Conservation (phyloP, 208 protist species). For the Jaenimonas drosophilae region DNA sequence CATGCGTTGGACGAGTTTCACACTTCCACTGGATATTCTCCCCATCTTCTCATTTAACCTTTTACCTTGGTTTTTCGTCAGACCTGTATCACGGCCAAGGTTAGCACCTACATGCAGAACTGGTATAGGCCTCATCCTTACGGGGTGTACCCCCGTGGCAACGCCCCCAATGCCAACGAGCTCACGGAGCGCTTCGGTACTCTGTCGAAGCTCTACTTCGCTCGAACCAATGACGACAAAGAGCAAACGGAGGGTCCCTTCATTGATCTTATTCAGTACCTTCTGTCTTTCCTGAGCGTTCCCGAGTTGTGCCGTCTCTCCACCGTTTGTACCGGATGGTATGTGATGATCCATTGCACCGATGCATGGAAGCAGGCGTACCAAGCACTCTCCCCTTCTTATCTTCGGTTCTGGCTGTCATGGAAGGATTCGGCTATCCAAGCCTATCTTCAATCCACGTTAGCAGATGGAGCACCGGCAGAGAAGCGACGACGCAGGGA, state of each 20-base stretch:
- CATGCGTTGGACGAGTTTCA: too few species aligned
- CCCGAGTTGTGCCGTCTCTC: constrained; percentile 62
- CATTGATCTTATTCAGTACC: constrained; percentile 50
- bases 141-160: constrained; percentile 73
- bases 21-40: too few species aligned
- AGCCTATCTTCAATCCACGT: constrained; percentile 17
- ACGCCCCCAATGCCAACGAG: constrained; percentile 32
- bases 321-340: constrained; percentile 66
- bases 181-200: constrained; percentile 52
- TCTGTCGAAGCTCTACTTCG: constrained; percentile 40
- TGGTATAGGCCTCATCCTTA: constrained; percentile 76
- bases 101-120: too few species aligned
- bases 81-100: too few species aligned
- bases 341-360: constrained; percentile 70
- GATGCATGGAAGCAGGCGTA: constrained; percentile 76
- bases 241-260: constrained; percentile 60
- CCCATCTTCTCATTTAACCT: too few species aligned
- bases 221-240: constrained; percentile 30
- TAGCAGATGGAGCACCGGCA: not conserved
- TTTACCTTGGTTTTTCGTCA: too few species aligned
- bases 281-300: constrained; percentile 59
- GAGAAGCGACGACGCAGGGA: constrained; percentile 12
- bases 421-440: constrained; percentile 76
- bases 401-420: constrained; percentile 42
- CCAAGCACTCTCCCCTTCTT: constrained; percentile 33